Evolutionary conservation across 1,284 basidiomycete species (phyloP), one percentile per base, ranked within the genome.

Genomic region (Trametes pubescens): DNA sequence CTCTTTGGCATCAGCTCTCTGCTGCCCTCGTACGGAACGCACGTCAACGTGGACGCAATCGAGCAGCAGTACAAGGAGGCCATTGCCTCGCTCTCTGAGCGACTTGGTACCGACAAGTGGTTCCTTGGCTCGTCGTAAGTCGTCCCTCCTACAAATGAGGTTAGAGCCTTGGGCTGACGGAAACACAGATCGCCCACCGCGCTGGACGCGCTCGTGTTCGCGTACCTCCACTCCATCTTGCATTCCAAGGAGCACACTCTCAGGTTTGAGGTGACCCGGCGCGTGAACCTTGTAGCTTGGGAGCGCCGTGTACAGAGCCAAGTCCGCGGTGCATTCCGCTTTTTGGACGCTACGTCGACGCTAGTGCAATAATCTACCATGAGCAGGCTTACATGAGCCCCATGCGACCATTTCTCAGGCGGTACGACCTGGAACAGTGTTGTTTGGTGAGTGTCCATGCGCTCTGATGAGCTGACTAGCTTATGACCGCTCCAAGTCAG

Each of bases 121-220:
- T 90, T 94, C 77, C 82, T 94, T 4, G 88, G 83, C 40, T 93
- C 91, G 21, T 77, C 76, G 92, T 93, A 73, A 64, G 88, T 80
- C 4, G 22, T 52, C 46, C 21, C 57, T 14, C 47, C 13, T 26
- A 2, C 24, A 6, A 24, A 14, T 29, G 10, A 14, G 13, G 11
- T 29, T 10, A 29, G 37, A 62, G 68, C 21, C 35, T 38, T 9
- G n/a, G n/a, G 13, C 59, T 43, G n/a, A 60, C 4, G 16, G 13
- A 13, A 4, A 29, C 22, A 56, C 65, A 91, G 91, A 51, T 79
- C 80, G 32, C 89, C 92, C 16, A 94, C 92, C 3, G 84, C 88
- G 0, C 83, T 94, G 13, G 92, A 94, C 73, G 92, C 92, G 2
- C 84, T 93, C 48, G 79, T 85, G 10, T 94, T 93, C 72, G 92